Percentiles rank a stretch among this genome's conserved stretches.
These are phyloP conservation scores for Trametes cingulata DNA, from an alignment of 768 basidiomycete species.

Conservation along the genomic window DNA sequence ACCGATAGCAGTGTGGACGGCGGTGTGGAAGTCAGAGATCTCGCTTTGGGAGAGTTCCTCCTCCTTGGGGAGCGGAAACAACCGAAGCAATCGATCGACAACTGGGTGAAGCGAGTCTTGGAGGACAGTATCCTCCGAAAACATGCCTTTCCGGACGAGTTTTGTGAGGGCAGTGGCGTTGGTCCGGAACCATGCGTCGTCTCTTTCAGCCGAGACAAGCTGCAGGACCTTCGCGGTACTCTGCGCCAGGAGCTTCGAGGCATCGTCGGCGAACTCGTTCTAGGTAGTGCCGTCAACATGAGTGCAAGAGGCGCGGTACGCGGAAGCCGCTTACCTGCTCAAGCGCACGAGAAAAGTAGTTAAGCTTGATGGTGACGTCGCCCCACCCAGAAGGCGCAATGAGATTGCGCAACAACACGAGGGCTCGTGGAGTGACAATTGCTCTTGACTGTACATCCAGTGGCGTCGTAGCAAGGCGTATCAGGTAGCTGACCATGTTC, in stretches of 20 bases:
- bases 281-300: slow-evolving; percentile 31
- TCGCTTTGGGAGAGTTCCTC: slow-evolving; percentile 64
- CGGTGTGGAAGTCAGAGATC: slow-evolving; percentile 74
- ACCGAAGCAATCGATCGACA: slow-evolving; percentile 74
- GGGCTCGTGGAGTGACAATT: slow-evolving; percentile 60
- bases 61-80: slow-evolving; percentile 76
- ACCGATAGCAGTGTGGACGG: slow-evolving; percentile 69
- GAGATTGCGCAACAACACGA: slow-evolving; percentile 71
- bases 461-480: slow-evolving; percentile 80
- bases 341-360: slow-evolving; percentile 84
- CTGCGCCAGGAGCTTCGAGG: slow-evolving; percentile 61
- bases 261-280: slow-evolving; percentile 74
- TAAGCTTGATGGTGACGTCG: slow-evolving; percentile 88
- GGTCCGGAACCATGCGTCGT: slow-evolving; percentile 74
- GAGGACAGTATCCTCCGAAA: slow-evolving; percentile 74
- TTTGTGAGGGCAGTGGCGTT: slow-evolving; percentile 77
- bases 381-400: slow-evolving; percentile 84
- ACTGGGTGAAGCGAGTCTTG: slow-evolving; percentile 83
- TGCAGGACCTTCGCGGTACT: slow-evolving; percentile 88
- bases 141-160: slow-evolving; percentile 84
- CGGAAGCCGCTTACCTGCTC: slow-evolving; percentile 61
- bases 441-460: slow-evolving; percentile 50
- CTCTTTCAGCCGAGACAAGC: slow-evolving; percentile 79
- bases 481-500: slow-evolving; percentile 91
- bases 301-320: not conserved